Base-by-base conservation (phyloP, 805 yeast genomes). In the Lachancea dasiensis region DNA sequence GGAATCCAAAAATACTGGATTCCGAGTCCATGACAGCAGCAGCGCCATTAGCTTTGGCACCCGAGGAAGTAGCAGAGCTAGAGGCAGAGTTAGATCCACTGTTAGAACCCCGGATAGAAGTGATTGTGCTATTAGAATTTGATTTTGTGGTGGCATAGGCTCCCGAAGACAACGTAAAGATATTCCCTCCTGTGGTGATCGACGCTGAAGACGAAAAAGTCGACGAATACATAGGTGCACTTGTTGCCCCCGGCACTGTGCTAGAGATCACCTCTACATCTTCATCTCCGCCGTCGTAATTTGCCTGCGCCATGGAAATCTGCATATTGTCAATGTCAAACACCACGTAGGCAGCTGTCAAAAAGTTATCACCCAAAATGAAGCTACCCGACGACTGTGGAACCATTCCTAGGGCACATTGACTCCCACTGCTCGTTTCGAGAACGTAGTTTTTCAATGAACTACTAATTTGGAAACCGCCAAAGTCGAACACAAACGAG, bases 311-410 rank as follows among this genome's bases (percentile, higher is more conserved):
- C 52, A 81, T 47, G 3, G 83, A 75, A 26, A 81, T 63, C 49
- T 73, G 68, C 32, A 59, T 60, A 50, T 71, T 71, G 22, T 77
- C 84, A 36, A 79, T 60, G 56, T 82, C 81, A 56, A 72, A 79
- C 11, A 79, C 85, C 19, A 77, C 68, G 55, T 79, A 81, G 2
- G 80, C 79, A 40, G 73, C 68, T 36, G 77, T 64, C 45, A 79
- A 61, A 48, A 78, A 68, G 44, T 69, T 65, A 52, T 76, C 82
- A 33, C 84, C 85, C 28, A 79, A 59, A 32, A 75, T 62, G 6
- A 68, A 51, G 4, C 36, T 30, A 11, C 40, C 40, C 4, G 54
- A 45, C 19, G 60, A 45, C 25, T 49, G 47, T 9, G 63, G 58
- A 3, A 48, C 36, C 3, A 75, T 41, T 5, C 73, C 77, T 26